Evolutionary conservation across 768 basidiomycete species (phyloP), one percentile per base, ranked within the genome.

Genomic region (Infundibulicybe gibba): DNA sequence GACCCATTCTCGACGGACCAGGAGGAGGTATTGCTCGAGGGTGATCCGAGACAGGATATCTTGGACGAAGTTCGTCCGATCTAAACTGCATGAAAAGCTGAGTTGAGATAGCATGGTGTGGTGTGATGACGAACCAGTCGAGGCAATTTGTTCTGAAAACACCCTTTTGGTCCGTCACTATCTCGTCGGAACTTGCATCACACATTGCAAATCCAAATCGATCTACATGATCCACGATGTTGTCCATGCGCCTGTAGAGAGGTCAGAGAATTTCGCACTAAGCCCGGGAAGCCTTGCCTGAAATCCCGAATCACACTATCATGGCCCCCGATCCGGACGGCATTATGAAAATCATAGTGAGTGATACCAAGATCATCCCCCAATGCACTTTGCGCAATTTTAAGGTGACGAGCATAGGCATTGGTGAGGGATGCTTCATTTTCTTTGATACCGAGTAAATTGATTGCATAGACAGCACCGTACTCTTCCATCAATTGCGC

Each of bases 61-160:
- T 65, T 99, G 90, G 1, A 97, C 85, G 54, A 97, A 95, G 63
- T 99, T 99, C 3, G 97, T 99, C 33, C 97, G 85, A 58, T 99
- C 95, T 53, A 99, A 70, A 63, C 97, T 97, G 56, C 41, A 49
- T 14, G 6, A 49, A 20, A 20, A 25, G 43, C 55, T 34, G 54
- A 31, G 37, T 44, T 15, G 49, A 16, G 37, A 8, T 47, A 43
- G 15, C 43, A 13, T 25, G n/a, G n/a, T 25, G 25, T 25, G 41
- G 40, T 21, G 41, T 46, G n/a, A 16, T 8, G 49, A 25, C 66
- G 51, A 57, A 93, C 94, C 93, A 97, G 61, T 97, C 95, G 43
- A 97, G 69, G 59, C 97, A 99, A 60, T 97, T 98, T 20, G 90
- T 92, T 50, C 97, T 77, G 62, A 98, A 97, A 14, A 92, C 80